Conservation (phyloP, 768 basidiomycete species). For the Termitomyces sp. region DNA sequence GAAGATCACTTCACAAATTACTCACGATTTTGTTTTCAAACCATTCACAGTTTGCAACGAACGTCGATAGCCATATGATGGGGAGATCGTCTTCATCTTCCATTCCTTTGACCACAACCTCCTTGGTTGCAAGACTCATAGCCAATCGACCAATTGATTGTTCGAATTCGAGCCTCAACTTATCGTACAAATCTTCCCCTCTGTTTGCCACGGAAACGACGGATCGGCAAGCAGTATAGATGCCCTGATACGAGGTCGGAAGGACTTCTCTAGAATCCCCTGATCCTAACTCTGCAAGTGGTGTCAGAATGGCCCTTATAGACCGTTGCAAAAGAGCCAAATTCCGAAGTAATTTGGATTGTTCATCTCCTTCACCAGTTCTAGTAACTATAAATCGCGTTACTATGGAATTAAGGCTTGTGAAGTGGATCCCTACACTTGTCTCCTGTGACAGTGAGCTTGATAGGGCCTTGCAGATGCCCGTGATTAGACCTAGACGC, state of each 20-base stretch:
- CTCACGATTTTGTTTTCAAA: conserved; percentile 62
- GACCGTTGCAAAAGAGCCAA: conserved; percentile 24
- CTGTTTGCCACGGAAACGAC: conserved; percentile 46
- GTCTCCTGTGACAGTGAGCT: conserved; percentile 41
- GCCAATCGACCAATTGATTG: conserved; percentile 38
- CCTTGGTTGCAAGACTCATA: conserved; percentile 24
- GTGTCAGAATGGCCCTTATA: conserved; percentile 36
- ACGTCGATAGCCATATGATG: conserved; percentile 51
- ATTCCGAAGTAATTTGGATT: conserved; percentile 11
- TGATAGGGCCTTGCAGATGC: conserved; percentile 30
- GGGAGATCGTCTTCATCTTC: conserved; percentile 13
- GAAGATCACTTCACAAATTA: conserved; percentile 6
- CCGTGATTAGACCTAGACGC: conserved; percentile 47
- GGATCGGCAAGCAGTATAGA: conserved; percentile 53
- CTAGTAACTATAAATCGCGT: conserved; percentile 11
- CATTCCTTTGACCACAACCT: conserved; percentile 13
- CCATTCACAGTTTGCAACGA: conserved; percentile 54
- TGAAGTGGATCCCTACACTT: conserved; percentile 24
- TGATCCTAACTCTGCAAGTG: neutral
- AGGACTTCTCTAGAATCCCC: conserved; percentile 24
- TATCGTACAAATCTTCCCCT: conserved; percentile 55
- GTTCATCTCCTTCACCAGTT: conserved; percentile 19
- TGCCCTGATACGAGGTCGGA: conserved; percentile 46
- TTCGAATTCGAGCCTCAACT: conserved; percentile 56
- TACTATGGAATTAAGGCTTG: neutral